Base-by-base conservation (phyloP, 345 rosid genomes). In the Arabis alpina region DNA sequence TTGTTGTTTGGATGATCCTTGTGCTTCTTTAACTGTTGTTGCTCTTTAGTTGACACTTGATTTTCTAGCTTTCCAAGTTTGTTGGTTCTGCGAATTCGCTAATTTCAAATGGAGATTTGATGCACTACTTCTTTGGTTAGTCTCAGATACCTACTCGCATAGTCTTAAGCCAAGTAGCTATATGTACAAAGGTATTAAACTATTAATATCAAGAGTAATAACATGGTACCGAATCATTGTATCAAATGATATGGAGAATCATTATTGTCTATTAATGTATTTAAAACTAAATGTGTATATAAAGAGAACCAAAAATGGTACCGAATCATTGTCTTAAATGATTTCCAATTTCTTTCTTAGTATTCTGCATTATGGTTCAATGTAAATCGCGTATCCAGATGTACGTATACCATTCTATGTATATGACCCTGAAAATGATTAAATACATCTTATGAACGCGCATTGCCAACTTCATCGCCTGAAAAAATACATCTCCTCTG, bases 321-420 rank as follows among this genome's bases (percentile, higher is more conserved):
- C 19, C 77, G 66, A 66, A 74, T 74, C 77, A 23, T 1, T 66
- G 19, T 73, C 23, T 42, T 66, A 58, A 56, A 41, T 42, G n/a
- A 6, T 51, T 32, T 45, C 10, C 49, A 64, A 51, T 14, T 59
- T 51, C 23, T 43, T 52, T 66, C 72, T 43, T 68, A 14, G 24
- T 42, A 51, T 30, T 72, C 11, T 34, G 40, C 56, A 63, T 23
- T 53, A 44, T 43, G 48, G 49, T 56, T 55, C 60, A 65, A 49
- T 66, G 77, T 66, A 66, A 41, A 50, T 6, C 40, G 40, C 40
- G 40, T 36, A 36, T 39, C 1, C 23, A 36, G 39, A 42, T 54
- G 54, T 30, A 52, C 53, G 10, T 51, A 13, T 39, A 28, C 1
- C 32, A 27, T 70, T 49, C 25, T 42, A 19, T 25, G 6, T 43